Base-by-base conservation (phyloP, 1,139 yeast genomes). In the Candida anutae region DNA sequence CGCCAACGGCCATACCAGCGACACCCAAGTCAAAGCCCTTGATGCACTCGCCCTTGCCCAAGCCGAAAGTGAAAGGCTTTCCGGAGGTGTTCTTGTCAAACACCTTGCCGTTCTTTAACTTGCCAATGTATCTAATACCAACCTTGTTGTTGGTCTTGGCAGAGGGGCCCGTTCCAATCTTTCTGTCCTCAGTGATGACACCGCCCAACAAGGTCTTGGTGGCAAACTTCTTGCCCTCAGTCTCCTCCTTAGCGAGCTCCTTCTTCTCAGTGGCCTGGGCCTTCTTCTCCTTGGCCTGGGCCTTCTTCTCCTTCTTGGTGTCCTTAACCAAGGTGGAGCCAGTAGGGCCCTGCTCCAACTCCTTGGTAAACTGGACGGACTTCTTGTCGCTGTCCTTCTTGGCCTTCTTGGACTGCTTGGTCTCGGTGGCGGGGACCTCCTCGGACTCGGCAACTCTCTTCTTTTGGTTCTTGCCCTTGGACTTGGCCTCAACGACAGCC, bases 1-100 rank as follows among this genome's bases (percentile, higher is more conserved):
- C 98, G 48, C 95, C 95, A 53, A 85, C 94, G 37, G 94, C 77
- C 97, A 93, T 88, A 56, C 98, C 98, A 33, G 88, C 85, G 47
- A 90, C 94, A 69, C 98, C 98, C 48, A 88, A 72, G 56, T 90
- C 99, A 81, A 95, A 90, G 40, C 97, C 98, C 62, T 84, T 85
- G 69, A 93, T 93, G 50, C 94, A 95, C 64, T 93, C 97, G 53
- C 98, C 98, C 58, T 82, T 84, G 48, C 98, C 98, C 45, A 90
- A 74, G 41, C 74, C 76, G 63, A 90, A 93, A 39, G 66, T 62
- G 58, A 93, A 90, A 50, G 99, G 98, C 69, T 85, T 88, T 46
- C 99, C 99, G 42, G 80, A 73, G 46, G 96, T 87, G 76, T 90
- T 90, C 62, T 90, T 87, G 71, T 90, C 99, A 48, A 90, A 90